Evolutionary conservation across 495 filamentous ascomycete genomes (phyloP).

Genomic region (Filosporella fistucella): DNA sequence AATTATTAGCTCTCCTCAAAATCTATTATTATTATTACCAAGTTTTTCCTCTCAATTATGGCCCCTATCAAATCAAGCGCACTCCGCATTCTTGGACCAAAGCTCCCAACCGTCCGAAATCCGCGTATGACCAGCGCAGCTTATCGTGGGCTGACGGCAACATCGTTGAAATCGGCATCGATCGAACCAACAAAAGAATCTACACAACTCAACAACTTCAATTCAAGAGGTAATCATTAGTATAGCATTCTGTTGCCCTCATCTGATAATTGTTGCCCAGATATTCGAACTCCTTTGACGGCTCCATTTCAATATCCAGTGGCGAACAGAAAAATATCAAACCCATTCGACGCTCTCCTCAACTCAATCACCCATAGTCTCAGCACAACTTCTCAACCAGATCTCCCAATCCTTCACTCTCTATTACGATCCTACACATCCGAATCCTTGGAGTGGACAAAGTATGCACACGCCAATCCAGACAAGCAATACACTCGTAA

Average conservation of each 20-base stretch:
- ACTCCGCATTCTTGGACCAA: not conserved
- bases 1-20: not conserved
- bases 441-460: constrained; percentile 55
- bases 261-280: not conserved
- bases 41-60: not conserved
- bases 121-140: not conserved
- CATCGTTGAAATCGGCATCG: not conserved
- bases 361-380: constrained; percentile 12
- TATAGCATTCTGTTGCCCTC: not conserved
- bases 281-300: not conserved
- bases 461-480: constrained; percentile 62
- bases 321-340: no score
- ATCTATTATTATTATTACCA: not conserved
- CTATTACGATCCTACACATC: constrained; percentile 18
- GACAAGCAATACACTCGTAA: constrained; percentile 77
- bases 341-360: constrained; percentile 13
- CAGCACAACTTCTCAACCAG: constrained; percentile 1
- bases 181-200: not conserved
- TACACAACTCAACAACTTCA: not conserved
- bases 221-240: no score
- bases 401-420: constrained; percentile 10
- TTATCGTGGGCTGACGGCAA: constrained; percentile 5
- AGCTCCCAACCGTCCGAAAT: not conserved
- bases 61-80: constrained; percentile 3
- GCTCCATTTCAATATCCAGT: not conserved